Percentiles rank a stretch among this genome's conserved stretches.
phyloP scores from a whole-genome alignment of 1,284 basidiomycete genomes.

The Sanguinoderma infundibulare region DNA sequence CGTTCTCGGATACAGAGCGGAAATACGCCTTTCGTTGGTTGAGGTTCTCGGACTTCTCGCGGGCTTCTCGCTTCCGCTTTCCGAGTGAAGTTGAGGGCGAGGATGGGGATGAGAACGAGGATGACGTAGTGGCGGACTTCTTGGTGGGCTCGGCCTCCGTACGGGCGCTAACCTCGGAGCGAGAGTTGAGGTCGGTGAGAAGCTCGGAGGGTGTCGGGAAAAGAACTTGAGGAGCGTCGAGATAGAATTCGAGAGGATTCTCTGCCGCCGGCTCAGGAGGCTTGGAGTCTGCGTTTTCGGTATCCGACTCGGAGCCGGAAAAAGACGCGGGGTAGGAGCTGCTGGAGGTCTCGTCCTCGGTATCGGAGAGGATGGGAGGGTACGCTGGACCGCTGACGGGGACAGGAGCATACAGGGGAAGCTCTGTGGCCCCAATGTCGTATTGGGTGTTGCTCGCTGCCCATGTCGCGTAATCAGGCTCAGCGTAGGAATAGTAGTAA shows the following conservation, averaged over 20 bases:
- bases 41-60: constrained; percentile 37
- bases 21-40: constrained; percentile 55
- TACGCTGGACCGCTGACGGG: constrained; percentile 30
- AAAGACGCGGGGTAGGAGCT: background rate
- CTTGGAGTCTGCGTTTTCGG: constrained; percentile 1
- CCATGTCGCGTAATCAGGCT: constrained; percentile 13
- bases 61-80: constrained; percentile 5
- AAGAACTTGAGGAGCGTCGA: constrained; percentile 41
- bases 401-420: constrained; percentile 33
- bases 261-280: constrained; percentile 4
- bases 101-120: background rate
- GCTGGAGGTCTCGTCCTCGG: background rate
- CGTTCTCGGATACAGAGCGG: constrained; percentile 52
- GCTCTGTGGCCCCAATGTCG: background rate
- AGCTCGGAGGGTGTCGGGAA: constrained; percentile 72
- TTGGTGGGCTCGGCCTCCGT: constrained; percentile 8
- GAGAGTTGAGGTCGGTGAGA: constrained; percentile 48
- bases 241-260: constrained; percentile 34
- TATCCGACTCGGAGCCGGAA: background rate
- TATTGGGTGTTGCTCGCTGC: background rate
- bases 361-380: constrained; percentile 28
- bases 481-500: constrained; percentile 8
- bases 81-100: background rate
- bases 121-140: background rate
- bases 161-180: constrained; percentile 17